phyloP scores from a whole-genome alignment of 768 basidiomycete genomes.

The Pleurotus cornucopiae region DNA sequence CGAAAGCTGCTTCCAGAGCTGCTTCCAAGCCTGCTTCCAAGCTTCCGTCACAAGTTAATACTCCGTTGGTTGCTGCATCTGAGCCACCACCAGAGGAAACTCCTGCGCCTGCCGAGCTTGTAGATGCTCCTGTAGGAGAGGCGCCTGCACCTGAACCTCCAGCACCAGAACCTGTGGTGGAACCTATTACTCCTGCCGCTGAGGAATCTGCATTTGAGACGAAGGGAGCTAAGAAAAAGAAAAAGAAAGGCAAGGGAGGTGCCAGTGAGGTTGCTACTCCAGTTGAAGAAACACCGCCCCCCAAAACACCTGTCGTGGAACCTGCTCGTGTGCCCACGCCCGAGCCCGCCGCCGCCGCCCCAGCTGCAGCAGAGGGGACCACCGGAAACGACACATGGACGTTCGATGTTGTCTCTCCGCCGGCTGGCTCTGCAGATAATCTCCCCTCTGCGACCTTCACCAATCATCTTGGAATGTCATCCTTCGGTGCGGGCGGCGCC shows the following conservation, averaged over 20 bases:
- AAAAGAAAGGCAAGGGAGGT: neutral
- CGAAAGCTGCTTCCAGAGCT: neutral
- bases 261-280: neutral
- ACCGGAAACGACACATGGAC: neutral
- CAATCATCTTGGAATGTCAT: slow-evolving; percentile 1
- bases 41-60: neutral
- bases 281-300: neutral
- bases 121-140: neutral
- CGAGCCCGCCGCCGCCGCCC: neutral
- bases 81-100: neutral
- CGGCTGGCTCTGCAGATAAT: slow-evolving; percentile 4
- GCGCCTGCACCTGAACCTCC: neutral
- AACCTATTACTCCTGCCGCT: neutral
- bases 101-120: neutral
- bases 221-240: neutral
- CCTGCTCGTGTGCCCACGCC: neutral
- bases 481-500: neutral
- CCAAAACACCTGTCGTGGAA: neutral
- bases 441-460: neutral
- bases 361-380: neutral
- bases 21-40: slow-evolving; percentile 1
- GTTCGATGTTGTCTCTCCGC: slow-evolving; percentile 1
- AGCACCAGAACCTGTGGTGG: neutral
- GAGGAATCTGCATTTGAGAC: neutral
- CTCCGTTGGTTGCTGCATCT: neutral